Conservation (phyloP, 257 asterid genomes). For the Petunia secreta region DNA sequence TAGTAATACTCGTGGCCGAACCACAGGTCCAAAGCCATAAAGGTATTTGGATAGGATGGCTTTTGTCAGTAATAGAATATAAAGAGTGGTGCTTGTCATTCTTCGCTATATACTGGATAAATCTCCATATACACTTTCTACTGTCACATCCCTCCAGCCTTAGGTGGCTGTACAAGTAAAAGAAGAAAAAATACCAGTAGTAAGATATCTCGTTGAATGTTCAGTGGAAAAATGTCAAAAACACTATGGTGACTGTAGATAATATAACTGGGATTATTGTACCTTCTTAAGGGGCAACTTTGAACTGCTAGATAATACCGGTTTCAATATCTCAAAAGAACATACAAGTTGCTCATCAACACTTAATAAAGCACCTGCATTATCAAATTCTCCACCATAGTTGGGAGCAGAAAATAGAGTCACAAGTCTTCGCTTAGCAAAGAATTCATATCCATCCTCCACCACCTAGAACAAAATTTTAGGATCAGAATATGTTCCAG, state of each 20-base stretch:
- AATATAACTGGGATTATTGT: not conserved
- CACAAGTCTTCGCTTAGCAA: constrained; percentile 70
- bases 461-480: constrained; percentile 56
- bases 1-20: not conserved
- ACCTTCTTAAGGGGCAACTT: constrained; percentile 63
- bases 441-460: constrained; percentile 91
- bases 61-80: constrained; percentile 5
- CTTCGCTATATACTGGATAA: constrained; percentile 35
- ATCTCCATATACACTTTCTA: constrained; percentile 38
- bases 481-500: not conserved
- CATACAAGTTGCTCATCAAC: constrained; percentile 60
- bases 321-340: constrained; percentile 64
- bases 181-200: not conserved
- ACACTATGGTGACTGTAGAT: not conserved
- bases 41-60: not conserved
- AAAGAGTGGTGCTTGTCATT: constrained; percentile 19
- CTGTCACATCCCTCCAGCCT: constrained; percentile 42
- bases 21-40: constrained; percentile 15
- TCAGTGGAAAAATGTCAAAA: not conserved
- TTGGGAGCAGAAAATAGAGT: constrained; percentile 66
- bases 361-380: constrained; percentile 64
- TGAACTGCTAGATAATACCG: constrained; percentile 43
- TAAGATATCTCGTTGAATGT: not conserved
- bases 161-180: constrained; percentile 49
- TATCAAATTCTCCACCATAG: constrained; percentile 73